Percentiles rank a stretch among this genome's conserved stretches.
phyloP scores from a whole-genome alignment of 345 rosid species.

The Arabis alpina region DNA sequence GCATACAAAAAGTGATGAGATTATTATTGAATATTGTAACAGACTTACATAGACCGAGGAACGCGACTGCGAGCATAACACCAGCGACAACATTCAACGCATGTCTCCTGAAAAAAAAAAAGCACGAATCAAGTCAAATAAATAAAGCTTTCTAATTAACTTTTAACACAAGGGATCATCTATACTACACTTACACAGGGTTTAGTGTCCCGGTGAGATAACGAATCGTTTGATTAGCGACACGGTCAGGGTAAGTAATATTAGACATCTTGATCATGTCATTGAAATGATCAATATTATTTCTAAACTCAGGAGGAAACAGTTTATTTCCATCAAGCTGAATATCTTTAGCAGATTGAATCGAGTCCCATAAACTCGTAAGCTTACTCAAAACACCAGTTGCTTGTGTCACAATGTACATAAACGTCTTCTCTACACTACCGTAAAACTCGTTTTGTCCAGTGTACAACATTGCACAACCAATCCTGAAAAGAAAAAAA shows the following conservation, averaged over 20 bases:
- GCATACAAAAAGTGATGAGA: neutral
- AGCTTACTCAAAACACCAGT: conserved; percentile 38
- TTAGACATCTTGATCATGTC: conserved; percentile 46
- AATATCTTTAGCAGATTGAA: conserved; percentile 48
- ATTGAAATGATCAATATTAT: conserved; percentile 46
- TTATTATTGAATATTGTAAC: neutral
- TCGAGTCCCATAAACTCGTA: conserved; percentile 40
- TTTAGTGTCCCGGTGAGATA: conserved; percentile 42
- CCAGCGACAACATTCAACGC: conserved; percentile 46
- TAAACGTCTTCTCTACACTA: conserved; percentile 40
- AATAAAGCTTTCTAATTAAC: neutral
- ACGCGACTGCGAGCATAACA: conserved; percentile 49
- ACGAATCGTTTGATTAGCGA: conserved; percentile 40
- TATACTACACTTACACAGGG: conserved; percentile 45
- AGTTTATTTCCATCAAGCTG: conserved; percentile 36
- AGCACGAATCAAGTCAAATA: neutral
- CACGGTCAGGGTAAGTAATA: conserved; percentile 44
- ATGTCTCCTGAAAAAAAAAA: conserved; percentile 46
- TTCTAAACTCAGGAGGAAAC: conserved; percentile 46
- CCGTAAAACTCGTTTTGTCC: conserved; percentile 51
- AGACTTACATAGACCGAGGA: conserved; percentile 60
- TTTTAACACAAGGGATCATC: conserved; percentile 2
- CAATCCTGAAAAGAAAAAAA: conserved; percentile 41
- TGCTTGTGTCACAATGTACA: conserved; percentile 49
- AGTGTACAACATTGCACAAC: conserved; percentile 49